phyloP scores from a whole-genome alignment of 495 filamentous ascomycete genomes.

The Xylaria palmicola region DNA sequence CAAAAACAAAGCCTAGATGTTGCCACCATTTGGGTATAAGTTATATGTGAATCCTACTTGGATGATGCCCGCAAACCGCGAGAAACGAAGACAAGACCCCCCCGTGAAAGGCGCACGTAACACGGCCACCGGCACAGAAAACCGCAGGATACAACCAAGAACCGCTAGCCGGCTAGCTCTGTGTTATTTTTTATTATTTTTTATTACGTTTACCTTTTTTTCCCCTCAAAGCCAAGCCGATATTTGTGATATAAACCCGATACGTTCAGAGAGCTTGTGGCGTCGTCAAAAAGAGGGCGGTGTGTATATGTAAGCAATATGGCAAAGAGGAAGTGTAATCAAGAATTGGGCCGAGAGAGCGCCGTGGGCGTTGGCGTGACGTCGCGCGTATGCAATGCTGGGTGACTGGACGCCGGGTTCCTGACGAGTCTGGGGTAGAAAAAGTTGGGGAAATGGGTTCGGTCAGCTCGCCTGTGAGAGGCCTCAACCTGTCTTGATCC shows the following conservation, averaged over 20 bases:
- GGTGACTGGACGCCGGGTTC: slow-evolving; percentile 11
- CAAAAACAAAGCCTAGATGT: slow-evolving; percentile 11
- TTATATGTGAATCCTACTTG: slow-evolving; percentile 2
- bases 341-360: slow-evolving; percentile 16
- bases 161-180: slow-evolving; percentile 11
- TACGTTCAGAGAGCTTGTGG: neutral
- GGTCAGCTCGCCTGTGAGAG: neutral
- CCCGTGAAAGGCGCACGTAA: neutral
- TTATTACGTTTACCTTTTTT: neutral
- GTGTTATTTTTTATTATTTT: neutral
- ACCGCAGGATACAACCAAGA: slow-evolving; percentile 3
- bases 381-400: slow-evolving; percentile 13
- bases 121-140: neutral
- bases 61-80: neutral
- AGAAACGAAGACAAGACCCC: neutral
- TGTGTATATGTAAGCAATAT: slow-evolving; percentile 6
- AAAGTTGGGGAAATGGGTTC: slow-evolving; percentile 15
- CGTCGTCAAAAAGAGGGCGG: slow-evolving; percentile 5
- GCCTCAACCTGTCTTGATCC: slow-evolving; percentile 19
- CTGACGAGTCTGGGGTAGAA: slow-evolving; percentile 16
- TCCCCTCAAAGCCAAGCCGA: slow-evolving; percentile 1
- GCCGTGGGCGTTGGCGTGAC: slow-evolving; percentile 8
- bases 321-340: slow-evolving; percentile 14
- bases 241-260: slow-evolving; percentile 4
- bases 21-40: slow-evolving; percentile 16